Evolutionary conservation across 192 early-diverging fungal genomes (phyloP), one percentile per base, ranked within the genome.

Genomic region (Obelidium mucronatum): DNA sequence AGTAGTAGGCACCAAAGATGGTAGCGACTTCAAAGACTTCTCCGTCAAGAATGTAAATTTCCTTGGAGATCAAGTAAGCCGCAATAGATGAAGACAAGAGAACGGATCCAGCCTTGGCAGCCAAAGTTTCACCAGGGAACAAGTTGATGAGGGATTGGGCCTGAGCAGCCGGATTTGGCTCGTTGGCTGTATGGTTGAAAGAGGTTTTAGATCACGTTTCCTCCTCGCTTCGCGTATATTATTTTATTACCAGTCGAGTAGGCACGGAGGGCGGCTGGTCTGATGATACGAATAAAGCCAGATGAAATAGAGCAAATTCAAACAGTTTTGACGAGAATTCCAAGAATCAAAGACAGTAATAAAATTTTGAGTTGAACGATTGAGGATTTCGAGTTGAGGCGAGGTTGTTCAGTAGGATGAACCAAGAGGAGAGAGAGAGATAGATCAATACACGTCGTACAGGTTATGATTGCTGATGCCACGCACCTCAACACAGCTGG

Each of bases 31-130:
- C 91, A 56, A 97, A 86, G 52, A 95, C 89, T 81, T 99, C 96
- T 81, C 93, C 94, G 83, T 97, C 97, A 72, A 97, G 80, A 62
- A 97, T 89, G 86, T 97, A 99, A 83, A 99, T 94, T 86, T 99
- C 97, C 92, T 99, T 97, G 67, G 95, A 94, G 78, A 99, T 91
- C 42, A 94, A 82, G 83, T 91, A 94, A 42, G 95, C 92, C 19
- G 95, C 92, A 71, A 94, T 80, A 69, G 94, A 95, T 52, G 94
- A 89, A 63, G 88, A 88, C 28, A 92, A 81, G 55, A 96, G 93
- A 76, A 97, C 88, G 80, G 91, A 94, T 48, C 90, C 90, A 36
- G 97, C 93, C 88, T 99, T 99, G 78, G 93, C 88, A 70, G 93
- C 88, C 44, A 94, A 79, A 67, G 90, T 92, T 76, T 95, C 90